Evolutionary conservation across 495 filamentous ascomycete genomes (phyloP).

Genomic region (Neurospora sp.): DNA sequence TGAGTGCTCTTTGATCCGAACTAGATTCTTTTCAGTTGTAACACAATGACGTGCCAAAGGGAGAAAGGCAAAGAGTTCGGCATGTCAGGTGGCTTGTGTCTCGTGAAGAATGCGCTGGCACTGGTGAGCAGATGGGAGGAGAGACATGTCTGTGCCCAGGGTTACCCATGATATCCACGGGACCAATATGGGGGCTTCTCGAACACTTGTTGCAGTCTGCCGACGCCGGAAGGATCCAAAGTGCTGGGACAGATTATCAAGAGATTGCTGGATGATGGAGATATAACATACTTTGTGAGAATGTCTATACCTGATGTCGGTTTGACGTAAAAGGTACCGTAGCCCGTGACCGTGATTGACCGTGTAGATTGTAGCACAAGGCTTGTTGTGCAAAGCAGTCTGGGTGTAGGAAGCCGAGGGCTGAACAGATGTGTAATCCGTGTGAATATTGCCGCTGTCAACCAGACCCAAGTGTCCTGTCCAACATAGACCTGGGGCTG

Average conservation of each 20-base stretch:
- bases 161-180: neutral
- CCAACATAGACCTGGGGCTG: conserved; percentile 8
- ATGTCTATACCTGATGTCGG: neutral
- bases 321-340: neutral
- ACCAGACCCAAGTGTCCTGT: conserved; percentile 3
- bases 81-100: neutral
- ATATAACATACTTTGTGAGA: neutral
- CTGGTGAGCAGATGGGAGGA: neutral
- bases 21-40: too few relatives aligned
- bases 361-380: neutral
- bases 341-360: neutral
- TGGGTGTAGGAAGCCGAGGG: neutral
- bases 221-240: neutral
- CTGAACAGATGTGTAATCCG: neutral
- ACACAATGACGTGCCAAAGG: neutral
- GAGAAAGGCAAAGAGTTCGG: neutral
- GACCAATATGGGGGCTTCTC: neutral
- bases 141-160: neutral
- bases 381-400: neutral
- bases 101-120: neutral
- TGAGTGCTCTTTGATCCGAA: neutral
- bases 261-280: neutral
- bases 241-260: neutral
- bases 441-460: neutral
- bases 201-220: neutral